Conservation (phyloP, 2,329 filamentous ascomycete genomes). For the Monosporascus sp. region DNA sequence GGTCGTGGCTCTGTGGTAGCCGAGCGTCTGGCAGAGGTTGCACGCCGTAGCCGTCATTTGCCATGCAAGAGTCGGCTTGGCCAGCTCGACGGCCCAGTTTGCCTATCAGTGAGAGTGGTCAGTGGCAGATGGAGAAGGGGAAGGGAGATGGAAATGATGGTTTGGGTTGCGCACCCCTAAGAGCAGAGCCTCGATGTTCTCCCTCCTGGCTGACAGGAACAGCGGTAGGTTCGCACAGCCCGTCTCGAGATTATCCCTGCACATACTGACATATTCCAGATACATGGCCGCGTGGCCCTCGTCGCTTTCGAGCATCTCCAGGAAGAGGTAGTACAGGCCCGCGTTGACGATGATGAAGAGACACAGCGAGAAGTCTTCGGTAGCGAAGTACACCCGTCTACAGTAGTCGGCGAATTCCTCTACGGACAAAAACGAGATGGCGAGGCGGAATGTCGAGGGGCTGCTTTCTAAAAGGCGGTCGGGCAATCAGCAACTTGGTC, state of each 20-base stretch:
- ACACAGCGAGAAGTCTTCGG: constrained; percentile 40
- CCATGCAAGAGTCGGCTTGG: constrained; percentile 59
- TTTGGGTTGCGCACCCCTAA: constrained; percentile 40
- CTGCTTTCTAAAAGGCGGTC: too few relatives aligned
- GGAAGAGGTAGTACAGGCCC: constrained; percentile 45
- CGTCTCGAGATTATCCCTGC: constrained; percentile 45
- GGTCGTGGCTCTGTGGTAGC: constrained; percentile 48
- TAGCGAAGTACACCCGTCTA: constrained; percentile 41
- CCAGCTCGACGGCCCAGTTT: constrained; percentile 57
- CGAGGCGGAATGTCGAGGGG: too few relatives aligned
- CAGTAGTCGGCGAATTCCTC: constrained; percentile 39
- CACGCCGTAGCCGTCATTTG: constrained; percentile 55
- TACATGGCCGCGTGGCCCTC: constrained; percentile 23
- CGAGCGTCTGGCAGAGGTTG: constrained; percentile 56
- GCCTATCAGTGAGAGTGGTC: constrained; percentile 33
- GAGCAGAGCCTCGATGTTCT: constrained; percentile 54
- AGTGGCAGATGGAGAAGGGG: not conserved
- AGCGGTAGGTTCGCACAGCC: constrained; percentile 47
- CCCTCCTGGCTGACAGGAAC: constrained; percentile 47
- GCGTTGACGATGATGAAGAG: constrained; percentile 43
- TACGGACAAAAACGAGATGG: constrained; percentile 19
- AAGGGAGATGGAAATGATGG: not conserved
- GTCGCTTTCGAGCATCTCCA: constrained; percentile 37
- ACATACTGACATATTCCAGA: constrained; percentile 34
- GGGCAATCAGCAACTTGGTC: too few relatives aligned